These are phyloP conservation scores for Solanum pimpinellifolium DNA, from an alignment of 257 asterid species.

Conservation along the genomic window DNA sequence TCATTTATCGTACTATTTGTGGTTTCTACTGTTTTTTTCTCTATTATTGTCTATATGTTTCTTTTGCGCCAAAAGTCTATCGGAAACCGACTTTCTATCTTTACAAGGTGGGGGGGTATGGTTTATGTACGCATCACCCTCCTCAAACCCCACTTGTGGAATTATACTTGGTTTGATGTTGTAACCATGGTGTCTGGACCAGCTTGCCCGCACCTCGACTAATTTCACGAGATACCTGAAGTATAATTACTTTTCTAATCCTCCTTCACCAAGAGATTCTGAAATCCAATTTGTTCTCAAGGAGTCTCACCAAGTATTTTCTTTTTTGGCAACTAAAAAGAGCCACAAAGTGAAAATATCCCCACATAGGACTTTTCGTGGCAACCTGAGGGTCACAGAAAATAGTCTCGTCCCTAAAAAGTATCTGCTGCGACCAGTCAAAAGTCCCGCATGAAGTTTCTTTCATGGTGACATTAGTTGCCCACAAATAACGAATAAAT, in stretches of 20 bases:
- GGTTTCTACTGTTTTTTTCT: not conserved
- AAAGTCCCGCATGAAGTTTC: not conserved
- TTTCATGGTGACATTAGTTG: not conserved
- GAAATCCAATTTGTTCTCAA: not conserved
- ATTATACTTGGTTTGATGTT: not conserved
- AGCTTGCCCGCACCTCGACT: not conserved
- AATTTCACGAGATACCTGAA: not conserved
- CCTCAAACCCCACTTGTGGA: not conserved
- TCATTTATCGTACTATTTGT: not conserved
- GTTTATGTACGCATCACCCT: not conserved
- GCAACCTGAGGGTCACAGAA: not conserved
- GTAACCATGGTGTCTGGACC: not conserved
- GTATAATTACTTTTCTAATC: not conserved
- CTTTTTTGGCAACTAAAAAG: not conserved
- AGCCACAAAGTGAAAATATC: not conserved
- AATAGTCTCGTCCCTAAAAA: not conserved
- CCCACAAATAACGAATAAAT: not conserved
- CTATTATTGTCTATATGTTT: not conserved
- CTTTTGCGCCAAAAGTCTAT: not conserved
- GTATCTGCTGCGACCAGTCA: not conserved
- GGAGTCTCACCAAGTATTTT: not conserved
- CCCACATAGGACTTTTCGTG: not conserved
- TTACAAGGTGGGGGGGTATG: not conserved
- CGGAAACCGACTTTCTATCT: not conserved
- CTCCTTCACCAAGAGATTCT: not conserved